phyloP scores from a whole-genome alignment of 2,329 filamentous ascomycete species.

The Botrytis elliptica region DNA sequence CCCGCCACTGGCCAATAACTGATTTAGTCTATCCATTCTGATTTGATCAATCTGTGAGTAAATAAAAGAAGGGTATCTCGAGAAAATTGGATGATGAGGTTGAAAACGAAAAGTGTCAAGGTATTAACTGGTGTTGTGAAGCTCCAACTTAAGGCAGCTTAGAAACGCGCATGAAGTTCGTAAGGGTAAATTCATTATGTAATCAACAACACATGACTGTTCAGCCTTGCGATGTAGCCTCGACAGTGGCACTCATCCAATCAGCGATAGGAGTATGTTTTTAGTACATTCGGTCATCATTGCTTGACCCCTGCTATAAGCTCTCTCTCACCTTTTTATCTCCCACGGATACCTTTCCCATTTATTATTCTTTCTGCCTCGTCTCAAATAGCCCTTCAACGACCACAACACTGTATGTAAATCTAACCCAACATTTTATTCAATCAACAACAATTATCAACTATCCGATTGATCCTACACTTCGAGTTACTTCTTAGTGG shows the following conservation, averaged over 20 bases:
- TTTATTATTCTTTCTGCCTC: slow-evolving; percentile 5
- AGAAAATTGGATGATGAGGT: background rate
- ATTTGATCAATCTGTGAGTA: slow-evolving; percentile 15
- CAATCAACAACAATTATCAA: background rate
- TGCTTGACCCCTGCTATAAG: slow-evolving; percentile 11
- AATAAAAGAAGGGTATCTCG: slow-evolving; percentile 9
- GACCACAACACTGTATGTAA: background rate
- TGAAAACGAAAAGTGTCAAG: slow-evolving; percentile 15
- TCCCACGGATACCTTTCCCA: background rate
- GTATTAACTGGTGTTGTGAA: slow-evolving; percentile 20
- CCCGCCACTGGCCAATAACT: slow-evolving; percentile 76
- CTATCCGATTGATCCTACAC: background rate
- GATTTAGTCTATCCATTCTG: slow-evolving; percentile 85
- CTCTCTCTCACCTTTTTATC: slow-evolving; percentile 11
- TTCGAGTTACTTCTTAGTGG: background rate
- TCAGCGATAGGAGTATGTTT: background rate
- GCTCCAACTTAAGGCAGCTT: slow-evolving; percentile 27
- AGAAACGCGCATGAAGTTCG: slow-evolving; percentile 22
- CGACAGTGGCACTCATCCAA: background rate
- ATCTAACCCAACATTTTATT: background rate
- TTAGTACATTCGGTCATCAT: slow-evolving; percentile 19
- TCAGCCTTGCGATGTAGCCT: slow-evolving; percentile 19
- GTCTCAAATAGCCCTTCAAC: background rate
- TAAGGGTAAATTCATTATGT: slow-evolving; percentile 5
- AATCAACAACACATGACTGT: slow-evolving; percentile 13